Conservation (phyloP, 495 filamentous ascomycete genomes). For the Penicillium bialowiezense region DNA sequence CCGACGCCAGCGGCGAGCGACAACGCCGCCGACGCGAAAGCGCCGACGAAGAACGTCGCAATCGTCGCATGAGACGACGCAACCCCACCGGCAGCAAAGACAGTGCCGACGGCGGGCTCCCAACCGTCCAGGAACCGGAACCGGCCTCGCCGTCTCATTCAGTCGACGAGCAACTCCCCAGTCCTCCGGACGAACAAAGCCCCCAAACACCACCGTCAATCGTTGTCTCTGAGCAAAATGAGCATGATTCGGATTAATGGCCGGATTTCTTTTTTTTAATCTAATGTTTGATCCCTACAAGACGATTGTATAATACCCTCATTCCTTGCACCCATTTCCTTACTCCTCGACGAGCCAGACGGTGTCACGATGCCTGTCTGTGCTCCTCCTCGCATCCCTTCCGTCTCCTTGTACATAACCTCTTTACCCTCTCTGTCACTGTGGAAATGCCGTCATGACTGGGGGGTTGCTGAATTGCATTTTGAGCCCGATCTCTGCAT, state of each 20-base stretch:
- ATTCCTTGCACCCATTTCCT: constrained; percentile 11
- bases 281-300: constrained; percentile 38
- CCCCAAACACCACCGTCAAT: constrained; percentile 42
- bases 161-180: constrained; percentile 28
- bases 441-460: constrained; percentile 16
- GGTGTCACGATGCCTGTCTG: constrained; percentile 33
- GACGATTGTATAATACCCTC: constrained; percentile 28
- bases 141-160: constrained; percentile 26
- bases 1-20: constrained; percentile 53
- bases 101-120: constrained; percentile 37
- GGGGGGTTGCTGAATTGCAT: constrained; percentile 23
- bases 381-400: constrained; percentile 12
- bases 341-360: constrained; percentile 19
- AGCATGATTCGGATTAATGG: constrained; percentile 23
- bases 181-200: constrained; percentile 26
- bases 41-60: constrained; percentile 66
- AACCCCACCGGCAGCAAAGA: constrained; percentile 50
- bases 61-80: constrained; percentile 57
- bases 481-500: constrained; percentile 6
- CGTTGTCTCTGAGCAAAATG: constrained; percentile 40
- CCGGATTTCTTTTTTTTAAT: constrained; percentile 28
- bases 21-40: constrained; percentile 62
- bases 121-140: constrained; percentile 36
- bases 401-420: constrained; percentile 32
- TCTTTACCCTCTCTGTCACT: constrained; percentile 7